A percentile compares a stretch with the other conserved stretches of the same genome.
These are phyloP conservation scores for Ascochyta koolunga DNA, from an alignment of 2,329 filamentous ascomycete genomes.

Conservation along the genomic window DNA sequence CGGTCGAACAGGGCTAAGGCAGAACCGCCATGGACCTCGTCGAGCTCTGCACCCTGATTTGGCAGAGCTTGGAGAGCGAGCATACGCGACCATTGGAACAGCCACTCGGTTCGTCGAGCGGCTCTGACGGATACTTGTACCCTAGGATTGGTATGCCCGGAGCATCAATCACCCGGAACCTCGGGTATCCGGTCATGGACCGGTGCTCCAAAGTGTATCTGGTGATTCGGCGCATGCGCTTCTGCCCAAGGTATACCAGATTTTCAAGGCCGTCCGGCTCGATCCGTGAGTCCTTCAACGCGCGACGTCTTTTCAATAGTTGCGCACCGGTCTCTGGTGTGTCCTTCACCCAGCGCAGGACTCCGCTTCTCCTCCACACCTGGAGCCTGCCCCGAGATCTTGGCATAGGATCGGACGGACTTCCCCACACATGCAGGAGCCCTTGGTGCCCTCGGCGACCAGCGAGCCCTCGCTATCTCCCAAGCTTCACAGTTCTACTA, in stretches of 20 bases:
- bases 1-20: slow-evolving; percentile 16
- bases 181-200: slow-evolving; percentile 29
- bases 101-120: slow-evolving; percentile 15
- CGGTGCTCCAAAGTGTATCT: slow-evolving; percentile 11
- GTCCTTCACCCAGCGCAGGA: not conserved
- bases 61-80: slow-evolving; percentile 17
- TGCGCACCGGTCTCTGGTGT: not conserved
- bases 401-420: slow-evolving; percentile 46
- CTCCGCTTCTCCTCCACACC: slow-evolving; percentile 16
- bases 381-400: slow-evolving; percentile 31
- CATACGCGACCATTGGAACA: slow-evolving; percentile 19
- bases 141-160: slow-evolving; percentile 30
- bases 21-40: slow-evolving; percentile 9
- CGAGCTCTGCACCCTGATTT: slow-evolving; percentile 10
- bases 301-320: slow-evolving; percentile 2
- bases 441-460: slow-evolving; percentile 27
- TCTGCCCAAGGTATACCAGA: slow-evolving; percentile 5
- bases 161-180: slow-evolving; percentile 39
- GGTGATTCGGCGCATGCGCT: slow-evolving; percentile 10
- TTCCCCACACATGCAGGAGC: slow-evolving; percentile 40
- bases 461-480: slow-evolving; percentile 27
- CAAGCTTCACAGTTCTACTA: slow-evolving; percentile 32
- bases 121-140: slow-evolving; percentile 30
- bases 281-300: slow-evolving; percentile 7
- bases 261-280: slow-evolving; percentile 1